Evolutionary conservation across 768 basidiomycete genomes (phyloP).

Genomic region (Rhizopogon vesiculosus): DNA sequence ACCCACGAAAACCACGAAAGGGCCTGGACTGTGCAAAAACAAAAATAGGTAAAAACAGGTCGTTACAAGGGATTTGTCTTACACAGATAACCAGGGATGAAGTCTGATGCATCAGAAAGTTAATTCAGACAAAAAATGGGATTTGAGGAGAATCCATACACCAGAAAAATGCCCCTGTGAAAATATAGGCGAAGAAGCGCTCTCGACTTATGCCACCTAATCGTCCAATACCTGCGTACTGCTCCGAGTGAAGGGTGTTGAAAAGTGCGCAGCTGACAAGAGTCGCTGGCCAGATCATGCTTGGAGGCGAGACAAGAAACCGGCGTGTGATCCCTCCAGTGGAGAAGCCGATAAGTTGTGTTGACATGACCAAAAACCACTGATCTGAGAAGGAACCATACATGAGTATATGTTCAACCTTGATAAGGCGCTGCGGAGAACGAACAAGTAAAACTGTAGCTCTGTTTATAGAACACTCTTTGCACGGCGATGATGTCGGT

Average conservation of each 20-base stretch:
- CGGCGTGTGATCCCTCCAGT: conserved; percentile 72
- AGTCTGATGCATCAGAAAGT: conserved; percentile 22
- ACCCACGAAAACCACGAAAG: conserved; percentile 59
- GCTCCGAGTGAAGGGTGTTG: conserved; percentile 72
- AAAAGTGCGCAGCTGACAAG: conserved; percentile 72
- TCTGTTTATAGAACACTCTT: conserved; percentile 64
- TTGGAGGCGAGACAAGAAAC: conserved; percentile 59
- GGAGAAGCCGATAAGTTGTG: conserved; percentile 79
- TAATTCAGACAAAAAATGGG: background rate
- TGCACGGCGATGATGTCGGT: conserved; percentile 78
- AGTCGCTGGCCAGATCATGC: conserved; percentile 72
- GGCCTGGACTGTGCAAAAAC: conserved; percentile 32
- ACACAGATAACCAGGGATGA: conserved; percentile 44
- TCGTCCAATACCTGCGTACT: conserved; percentile 59
- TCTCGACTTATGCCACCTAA: conserved; percentile 67
- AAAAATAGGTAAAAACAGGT: conserved; percentile 14
- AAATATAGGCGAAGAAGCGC: conserved; percentile 69
- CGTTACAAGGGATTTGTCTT: conserved; percentile 4
- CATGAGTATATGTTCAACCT: background rate
- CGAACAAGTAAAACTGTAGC: conserved; percentile 56
- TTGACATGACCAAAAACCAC: conserved; percentile 75
- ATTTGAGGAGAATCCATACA: conserved; percentile 31
- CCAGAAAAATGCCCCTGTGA: conserved; percentile 55
- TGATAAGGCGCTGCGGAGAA: conserved; percentile 2
- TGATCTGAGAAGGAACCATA: conserved; percentile 46